Conservation (phyloP, 305 asterid genomes). For the Plantago lanceolata region DNA sequence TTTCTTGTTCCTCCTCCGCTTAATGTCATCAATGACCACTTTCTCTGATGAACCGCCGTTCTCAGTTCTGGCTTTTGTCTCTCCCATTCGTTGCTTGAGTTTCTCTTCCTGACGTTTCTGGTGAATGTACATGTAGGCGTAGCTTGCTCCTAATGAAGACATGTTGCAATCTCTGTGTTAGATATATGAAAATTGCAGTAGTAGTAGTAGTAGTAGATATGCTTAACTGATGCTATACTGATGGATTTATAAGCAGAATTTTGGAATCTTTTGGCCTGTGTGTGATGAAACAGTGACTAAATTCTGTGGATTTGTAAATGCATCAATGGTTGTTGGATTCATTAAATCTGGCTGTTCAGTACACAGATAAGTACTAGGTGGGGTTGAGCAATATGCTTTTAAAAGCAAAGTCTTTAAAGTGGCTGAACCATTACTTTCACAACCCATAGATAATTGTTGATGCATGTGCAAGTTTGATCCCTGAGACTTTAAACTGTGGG, state of each 20-base stretch:
- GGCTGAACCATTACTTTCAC: neutral
- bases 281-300: too few relatives aligned
- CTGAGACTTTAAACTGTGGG: neutral
- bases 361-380: neutral
- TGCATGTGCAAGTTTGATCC: neutral
- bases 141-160: conserved; percentile 56
- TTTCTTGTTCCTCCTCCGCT: conserved; percentile 25
- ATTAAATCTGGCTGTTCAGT: neutral
- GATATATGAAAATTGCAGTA: too few relatives aligned
- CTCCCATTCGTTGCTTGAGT: conserved; percentile 20
- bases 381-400: neutral
- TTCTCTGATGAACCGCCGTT: conserved; percentile 4
- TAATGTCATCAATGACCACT: conserved; percentile 15
- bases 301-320: too few relatives aligned
- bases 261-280: neutral
- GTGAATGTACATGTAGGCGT: conserved; percentile 42
- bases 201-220: neutral
- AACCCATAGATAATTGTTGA: neutral
- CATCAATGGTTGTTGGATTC: neutral
- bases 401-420: neutral
- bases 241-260: neutral
- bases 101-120: conserved; percentile 44
- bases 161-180: conserved; percentile 16
- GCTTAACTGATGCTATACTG: neutral
- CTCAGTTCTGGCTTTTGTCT: conserved; percentile 22